These are phyloP conservation scores for Lenwebbia sp. DNA, from an alignment of 345 rosid species.

Conservation along the genomic window DNA sequence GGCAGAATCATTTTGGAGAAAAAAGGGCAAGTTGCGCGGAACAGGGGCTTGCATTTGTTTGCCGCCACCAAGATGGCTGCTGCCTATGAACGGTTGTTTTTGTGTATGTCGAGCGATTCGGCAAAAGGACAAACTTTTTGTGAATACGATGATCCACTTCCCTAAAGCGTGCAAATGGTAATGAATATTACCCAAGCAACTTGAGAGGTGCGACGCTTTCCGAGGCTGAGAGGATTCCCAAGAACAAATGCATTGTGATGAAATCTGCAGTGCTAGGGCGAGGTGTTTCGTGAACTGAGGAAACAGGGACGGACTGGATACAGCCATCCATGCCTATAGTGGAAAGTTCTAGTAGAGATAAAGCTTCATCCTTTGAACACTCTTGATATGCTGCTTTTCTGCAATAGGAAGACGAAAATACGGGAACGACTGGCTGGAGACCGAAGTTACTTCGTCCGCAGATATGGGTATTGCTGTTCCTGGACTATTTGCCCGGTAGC, in stretches of 20 bases:
- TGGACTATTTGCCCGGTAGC: neutral
- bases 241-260: neutral
- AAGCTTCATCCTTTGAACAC: neutral
- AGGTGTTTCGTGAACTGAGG: neutral
- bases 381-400: neutral
- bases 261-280: neutral
- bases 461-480: neutral
- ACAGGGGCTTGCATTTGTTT: slow-evolving; percentile 58
- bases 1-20: slow-evolving; percentile 42
- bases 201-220: neutral
- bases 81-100: slow-evolving; percentile 77
- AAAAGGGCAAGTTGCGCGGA: slow-evolving; percentile 62
- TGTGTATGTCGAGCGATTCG: slow-evolving; percentile 45
- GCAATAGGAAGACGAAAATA: neutral
- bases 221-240: neutral
- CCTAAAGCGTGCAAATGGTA: neutral
- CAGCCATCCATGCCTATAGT: neutral
- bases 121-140: slow-evolving; percentile 27
- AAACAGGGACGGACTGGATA: neutral
- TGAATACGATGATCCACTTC: slow-evolving; percentile 12
- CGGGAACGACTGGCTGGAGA: neutral
- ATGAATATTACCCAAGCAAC: neutral
- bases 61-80: slow-evolving; percentile 84
- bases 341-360: neutral
- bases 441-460: neutral